Percentiles rank a stretch among this genome's conserved stretches.
These are phyloP conservation scores for Apiospora phragmitis DNA, from an alignment of 2,329 filamentous ascomycete species.

Conservation along the genomic window DNA sequence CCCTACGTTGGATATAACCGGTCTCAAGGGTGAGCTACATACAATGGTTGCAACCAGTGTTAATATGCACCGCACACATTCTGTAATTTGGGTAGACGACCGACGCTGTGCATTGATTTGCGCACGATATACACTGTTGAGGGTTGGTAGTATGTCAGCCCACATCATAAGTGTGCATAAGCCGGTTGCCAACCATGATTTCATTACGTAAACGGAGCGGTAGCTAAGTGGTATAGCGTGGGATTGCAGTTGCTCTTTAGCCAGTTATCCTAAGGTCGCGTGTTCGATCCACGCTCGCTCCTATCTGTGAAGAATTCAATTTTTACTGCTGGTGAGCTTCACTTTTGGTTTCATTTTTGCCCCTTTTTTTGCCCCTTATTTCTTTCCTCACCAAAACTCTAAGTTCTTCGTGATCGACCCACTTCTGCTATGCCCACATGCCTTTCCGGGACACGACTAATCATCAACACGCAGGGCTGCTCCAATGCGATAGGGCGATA, in stretches of 20 bases:
- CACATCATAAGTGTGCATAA: not conserved
- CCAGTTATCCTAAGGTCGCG: constrained; percentile 11
- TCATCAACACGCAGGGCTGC: not conserved
- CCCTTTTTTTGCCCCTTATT: not conserved
- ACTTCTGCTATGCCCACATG: not conserved
- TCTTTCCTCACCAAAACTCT: too few relatives aligned
- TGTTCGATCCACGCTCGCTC: constrained; percentile 11
- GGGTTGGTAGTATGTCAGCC: not conserved
- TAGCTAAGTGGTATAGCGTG: constrained; percentile 13
- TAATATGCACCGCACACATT: too few relatives aligned
- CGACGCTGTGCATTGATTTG: too few relatives aligned
- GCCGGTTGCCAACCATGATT: not conserved
- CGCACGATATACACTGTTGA: not conserved
- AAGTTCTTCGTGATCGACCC: not conserved
- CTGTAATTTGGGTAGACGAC: too few relatives aligned
- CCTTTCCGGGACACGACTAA: not conserved
- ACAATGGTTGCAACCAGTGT: too few relatives aligned
- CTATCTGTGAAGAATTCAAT: not conserved
- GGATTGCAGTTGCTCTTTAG: constrained; percentile 3
- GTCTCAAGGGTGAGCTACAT: too few relatives aligned
- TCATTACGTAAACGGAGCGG: not conserved
- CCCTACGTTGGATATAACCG: too few relatives aligned
- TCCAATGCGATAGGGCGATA: not conserved
- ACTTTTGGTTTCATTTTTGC: not conserved
- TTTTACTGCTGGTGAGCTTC: not conserved